Conservation (phyloP, 208 protist species). For the Chromosphaera perkinsii region DNA sequence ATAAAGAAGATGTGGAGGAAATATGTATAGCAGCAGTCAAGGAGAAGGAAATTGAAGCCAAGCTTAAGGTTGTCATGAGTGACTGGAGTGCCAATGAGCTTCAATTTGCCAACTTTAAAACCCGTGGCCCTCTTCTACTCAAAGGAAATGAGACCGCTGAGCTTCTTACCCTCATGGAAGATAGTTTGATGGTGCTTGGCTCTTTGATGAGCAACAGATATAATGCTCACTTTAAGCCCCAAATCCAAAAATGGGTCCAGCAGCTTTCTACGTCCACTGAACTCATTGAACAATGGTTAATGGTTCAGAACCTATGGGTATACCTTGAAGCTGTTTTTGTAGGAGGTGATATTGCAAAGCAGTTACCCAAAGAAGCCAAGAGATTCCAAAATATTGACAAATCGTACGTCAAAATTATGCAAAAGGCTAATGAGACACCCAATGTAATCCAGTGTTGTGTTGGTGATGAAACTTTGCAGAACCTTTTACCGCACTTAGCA, state of each 20-base stretch:
- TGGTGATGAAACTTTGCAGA: slow-evolving; percentile 66
- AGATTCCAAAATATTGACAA: slow-evolving; percentile 81
- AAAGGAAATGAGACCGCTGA: slow-evolving; percentile 49
- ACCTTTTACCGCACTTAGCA: slow-evolving; percentile 80
- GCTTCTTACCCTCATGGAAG: slow-evolving; percentile 61
- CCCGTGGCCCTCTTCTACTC: slow-evolving; percentile 56
- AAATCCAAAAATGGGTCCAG: no score
- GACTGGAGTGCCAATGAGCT: slow-evolving; percentile 54
- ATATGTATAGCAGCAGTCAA: slow-evolving; percentile 65
- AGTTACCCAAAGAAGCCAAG: slow-evolving; percentile 84
- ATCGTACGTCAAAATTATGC: slow-evolving; percentile 85
- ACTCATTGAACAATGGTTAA: slow-evolving; percentile 83
- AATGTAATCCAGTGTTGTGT: slow-evolving; percentile 78
- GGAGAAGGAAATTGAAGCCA: slow-evolving; percentile 69
- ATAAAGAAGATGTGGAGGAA: slow-evolving; percentile 67
- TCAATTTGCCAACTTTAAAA: slow-evolving; percentile 61
- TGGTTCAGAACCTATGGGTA: slow-evolving; percentile 93
- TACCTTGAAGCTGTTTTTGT: slow-evolving; percentile 95
- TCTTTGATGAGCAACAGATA: slow-evolving; percentile 59
- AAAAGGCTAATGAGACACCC: slow-evolving; percentile 67
- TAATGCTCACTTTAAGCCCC: slow-evolving; percentile 63
- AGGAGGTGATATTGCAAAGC: slow-evolving; percentile 83
- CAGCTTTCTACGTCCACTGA: no score
- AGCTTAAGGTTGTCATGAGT: slow-evolving; percentile 51
- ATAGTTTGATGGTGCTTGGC: slow-evolving; percentile 62